phyloP scores from a whole-genome alignment of 176 grass and related monocot species.

The Elymus sibiricus region DNA sequence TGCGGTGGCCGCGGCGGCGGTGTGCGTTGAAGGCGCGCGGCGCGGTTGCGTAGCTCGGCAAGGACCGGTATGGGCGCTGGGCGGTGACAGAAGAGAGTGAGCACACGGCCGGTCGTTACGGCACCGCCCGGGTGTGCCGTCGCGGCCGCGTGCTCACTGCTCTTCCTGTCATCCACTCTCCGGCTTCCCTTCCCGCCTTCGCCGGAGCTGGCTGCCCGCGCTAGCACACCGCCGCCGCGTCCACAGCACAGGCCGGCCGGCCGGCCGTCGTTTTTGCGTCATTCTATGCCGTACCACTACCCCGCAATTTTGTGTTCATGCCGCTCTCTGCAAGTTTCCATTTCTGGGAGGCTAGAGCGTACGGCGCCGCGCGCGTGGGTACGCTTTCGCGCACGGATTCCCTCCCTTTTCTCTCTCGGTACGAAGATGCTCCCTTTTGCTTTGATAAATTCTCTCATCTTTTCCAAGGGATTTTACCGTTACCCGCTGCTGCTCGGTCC shows the following conservation, averaged over 20 bases:
- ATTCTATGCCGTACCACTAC: constrained; percentile 21
- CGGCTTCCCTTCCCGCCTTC: neutral
- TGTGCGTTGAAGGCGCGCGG: neutral
- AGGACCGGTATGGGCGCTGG: neutral
- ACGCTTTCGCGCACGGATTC: constrained; percentile 41
- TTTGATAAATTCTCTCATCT: constrained; percentile 5
- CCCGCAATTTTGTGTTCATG: neutral
- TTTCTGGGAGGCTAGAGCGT: constrained; percentile 30
- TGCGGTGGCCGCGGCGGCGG: constrained; percentile 22
- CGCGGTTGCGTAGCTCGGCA: neutral
- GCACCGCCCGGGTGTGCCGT: constrained; percentile 55
- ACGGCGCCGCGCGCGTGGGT: constrained; percentile 14
- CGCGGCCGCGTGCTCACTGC: constrained; percentile 66
- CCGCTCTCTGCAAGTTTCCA: neutral
- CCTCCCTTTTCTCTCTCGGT: constrained; percentile 17
- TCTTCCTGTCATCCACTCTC: constrained; percentile 51
- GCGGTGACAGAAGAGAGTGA: constrained; percentile 78
- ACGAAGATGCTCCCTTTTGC: constrained; percentile 11
- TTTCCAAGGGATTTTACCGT: constrained; percentile 25
- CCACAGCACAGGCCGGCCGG: constrained; percentile 15
- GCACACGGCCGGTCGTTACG: constrained; percentile 60
- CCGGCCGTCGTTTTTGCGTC: neutral
- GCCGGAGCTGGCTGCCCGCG: neutral
- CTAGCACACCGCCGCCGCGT: constrained; percentile 4
- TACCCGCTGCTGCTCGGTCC: neutral